These are phyloP conservation scores for Clitoria ternatea DNA, from an alignment of 306 rosid genomes.

Conservation along the genomic window DNA sequence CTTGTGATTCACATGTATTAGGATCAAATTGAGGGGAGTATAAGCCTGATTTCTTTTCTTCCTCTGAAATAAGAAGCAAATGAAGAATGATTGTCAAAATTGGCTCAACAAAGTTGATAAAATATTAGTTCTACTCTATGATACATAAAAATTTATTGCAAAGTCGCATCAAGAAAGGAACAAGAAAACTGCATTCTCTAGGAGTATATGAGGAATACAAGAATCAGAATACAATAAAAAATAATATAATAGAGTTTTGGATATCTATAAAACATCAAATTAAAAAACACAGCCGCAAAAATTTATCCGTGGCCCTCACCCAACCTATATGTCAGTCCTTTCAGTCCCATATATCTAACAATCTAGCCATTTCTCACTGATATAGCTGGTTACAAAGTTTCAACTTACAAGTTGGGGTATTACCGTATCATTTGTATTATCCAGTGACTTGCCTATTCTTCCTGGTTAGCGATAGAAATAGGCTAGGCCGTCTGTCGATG, in stretches of 20 bases:
- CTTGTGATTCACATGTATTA: conserved; percentile 39
- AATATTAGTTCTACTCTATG: conserved; percentile 1
- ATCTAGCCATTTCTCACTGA: no score
- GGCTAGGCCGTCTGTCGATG: no score
- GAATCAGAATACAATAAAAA: neutral
- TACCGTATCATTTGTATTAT: no score
- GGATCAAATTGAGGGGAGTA: conserved; percentile 70
- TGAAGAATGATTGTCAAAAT: conserved; percentile 7
- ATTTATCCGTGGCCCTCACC: neutral
- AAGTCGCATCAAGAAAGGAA: neutral
- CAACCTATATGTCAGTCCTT: no score
- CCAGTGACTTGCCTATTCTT: no score
- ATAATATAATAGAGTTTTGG: neutral
- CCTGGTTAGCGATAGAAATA: no score
- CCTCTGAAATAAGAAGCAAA: conserved; percentile 46
- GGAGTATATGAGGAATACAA: neutral
- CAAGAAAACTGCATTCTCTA: neutral
- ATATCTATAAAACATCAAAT: neutral
- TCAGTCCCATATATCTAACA: no score
- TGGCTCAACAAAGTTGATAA: neutral
- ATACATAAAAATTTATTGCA: conserved; percentile 4
- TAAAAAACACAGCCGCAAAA: neutral
- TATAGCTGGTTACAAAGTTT: no score
- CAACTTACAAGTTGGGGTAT: no score
- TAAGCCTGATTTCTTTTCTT: conserved; percentile 36